These are phyloP conservation scores for Xylaria sp. DNA, from an alignment of 2,329 filamentous ascomycete genomes.

Conservation along the genomic window DNA sequence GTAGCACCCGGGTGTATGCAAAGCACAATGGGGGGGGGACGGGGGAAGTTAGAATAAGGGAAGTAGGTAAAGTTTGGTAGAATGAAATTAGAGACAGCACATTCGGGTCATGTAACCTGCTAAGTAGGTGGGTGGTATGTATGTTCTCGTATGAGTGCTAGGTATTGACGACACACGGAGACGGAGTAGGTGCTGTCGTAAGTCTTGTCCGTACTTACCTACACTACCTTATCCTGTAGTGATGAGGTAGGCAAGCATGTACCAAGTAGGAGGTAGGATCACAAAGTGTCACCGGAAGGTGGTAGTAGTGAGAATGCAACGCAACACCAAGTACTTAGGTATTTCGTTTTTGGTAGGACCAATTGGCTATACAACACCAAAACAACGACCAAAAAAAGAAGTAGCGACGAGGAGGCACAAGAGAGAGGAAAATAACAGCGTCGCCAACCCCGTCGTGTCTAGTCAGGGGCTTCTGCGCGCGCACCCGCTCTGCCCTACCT, in stretches of 20 bases:
- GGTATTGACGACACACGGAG: neutral
- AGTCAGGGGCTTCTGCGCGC: neutral
- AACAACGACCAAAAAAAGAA: neutral
- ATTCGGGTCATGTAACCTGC: too few relatives aligned
- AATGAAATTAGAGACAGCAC: too few relatives aligned
- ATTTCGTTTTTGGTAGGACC: neutral
- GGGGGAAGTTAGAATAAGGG: too few relatives aligned
- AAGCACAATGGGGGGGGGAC: too few relatives aligned
- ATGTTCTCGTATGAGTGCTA: too few relatives aligned
- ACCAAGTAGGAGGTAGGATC: neutral
- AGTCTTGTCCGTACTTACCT: too few relatives aligned
- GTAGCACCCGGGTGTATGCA: too few relatives aligned
- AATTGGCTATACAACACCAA: neutral
- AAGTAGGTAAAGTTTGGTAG: neutral
- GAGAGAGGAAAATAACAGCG: neutral
- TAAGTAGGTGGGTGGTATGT: neutral
- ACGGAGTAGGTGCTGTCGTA: neutral
- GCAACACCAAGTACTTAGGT: neutral
- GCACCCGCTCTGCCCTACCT: neutral
- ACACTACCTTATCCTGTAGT: too few relatives aligned
- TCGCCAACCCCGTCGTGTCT: neutral
- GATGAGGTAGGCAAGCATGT: too few relatives aligned
- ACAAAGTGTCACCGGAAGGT: neutral
- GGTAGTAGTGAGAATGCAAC: constrained; percentile 4
- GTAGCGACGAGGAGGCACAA: neutral